Evolutionary conservation across 768 basidiomycete genomes (phyloP).

Genomic region (Hebeloma cylindrosporum): DNA sequence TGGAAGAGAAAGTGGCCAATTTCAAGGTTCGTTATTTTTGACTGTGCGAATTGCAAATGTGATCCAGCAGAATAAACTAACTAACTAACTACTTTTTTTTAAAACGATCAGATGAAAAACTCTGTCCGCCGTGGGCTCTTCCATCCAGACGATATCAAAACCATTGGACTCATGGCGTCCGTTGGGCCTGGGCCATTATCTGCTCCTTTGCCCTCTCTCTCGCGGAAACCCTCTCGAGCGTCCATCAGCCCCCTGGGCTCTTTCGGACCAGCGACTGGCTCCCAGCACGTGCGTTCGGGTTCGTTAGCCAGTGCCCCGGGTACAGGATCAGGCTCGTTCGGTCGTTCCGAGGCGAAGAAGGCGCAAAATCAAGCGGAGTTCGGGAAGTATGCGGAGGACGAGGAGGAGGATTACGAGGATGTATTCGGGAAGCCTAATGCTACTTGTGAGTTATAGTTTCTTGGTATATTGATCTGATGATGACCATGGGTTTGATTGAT

Average conservation of each 20-base stretch:
- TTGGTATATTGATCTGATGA: background rate
- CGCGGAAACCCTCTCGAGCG: constrained; percentile 49
- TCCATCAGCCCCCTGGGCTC: constrained; percentile 40
- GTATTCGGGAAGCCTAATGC: constrained; percentile 82
- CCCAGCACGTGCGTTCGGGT: constrained; percentile 61
- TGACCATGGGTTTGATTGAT: constrained; percentile 1
- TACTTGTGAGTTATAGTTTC: constrained; percentile 47
- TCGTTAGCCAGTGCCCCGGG: constrained; percentile 46
- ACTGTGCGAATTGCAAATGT: too few species aligned
- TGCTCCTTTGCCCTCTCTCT: constrained; percentile 61
- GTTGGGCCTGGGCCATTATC: constrained; percentile 60
- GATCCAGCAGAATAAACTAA: too few species aligned
- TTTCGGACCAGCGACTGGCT: constrained; percentile 29
- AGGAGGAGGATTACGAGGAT: constrained; percentile 94
- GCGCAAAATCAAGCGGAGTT: constrained; percentile 63
- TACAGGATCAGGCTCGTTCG: constrained; percentile 57
- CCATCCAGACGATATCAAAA: constrained; percentile 89
- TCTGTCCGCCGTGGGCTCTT: constrained; percentile 73
- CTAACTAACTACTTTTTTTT: too few species aligned
- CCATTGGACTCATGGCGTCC: constrained; percentile 51
- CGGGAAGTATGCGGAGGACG: constrained; percentile 81
- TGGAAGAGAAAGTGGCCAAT: constrained; percentile 79
- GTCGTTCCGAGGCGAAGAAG: constrained; percentile 61
- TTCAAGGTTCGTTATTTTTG: constrained; percentile 59
- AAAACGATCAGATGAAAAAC: constrained; percentile 57